phyloP scores from a whole-genome alignment of 2,329 filamentous ascomycete genomes.

The Xylariales sp. region DNA sequence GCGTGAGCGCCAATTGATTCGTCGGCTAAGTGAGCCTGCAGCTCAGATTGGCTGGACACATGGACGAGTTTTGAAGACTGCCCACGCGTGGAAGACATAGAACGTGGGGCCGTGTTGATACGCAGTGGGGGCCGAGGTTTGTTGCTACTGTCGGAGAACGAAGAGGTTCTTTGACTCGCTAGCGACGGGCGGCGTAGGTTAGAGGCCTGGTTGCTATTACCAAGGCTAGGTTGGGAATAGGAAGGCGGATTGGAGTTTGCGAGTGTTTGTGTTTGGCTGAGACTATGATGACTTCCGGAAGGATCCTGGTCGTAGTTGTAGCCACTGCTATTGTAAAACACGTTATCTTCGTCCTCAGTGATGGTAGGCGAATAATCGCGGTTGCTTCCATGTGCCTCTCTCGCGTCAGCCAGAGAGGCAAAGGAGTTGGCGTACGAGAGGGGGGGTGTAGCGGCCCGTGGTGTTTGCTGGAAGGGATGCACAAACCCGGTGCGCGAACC shows the following conservation, averaged over 20 bases:
- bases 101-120: conserved; percentile 31
- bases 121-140: conserved; percentile 27
- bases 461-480: conserved; percentile 62
- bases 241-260: conserved; percentile 14
- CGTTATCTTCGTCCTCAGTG: conserved; percentile 48
- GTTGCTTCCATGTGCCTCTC: too few relatives aligned
- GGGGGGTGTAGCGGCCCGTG: conserved; percentile 56
- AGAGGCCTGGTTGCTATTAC: conserved; percentile 16
- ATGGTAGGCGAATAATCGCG: conserved; percentile 54
- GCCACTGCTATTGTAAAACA: too few relatives aligned
- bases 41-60: conserved; percentile 44
- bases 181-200: conserved; percentile 32
- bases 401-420: conserved; percentile 37
- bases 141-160: conserved; percentile 31
- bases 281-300: conserved; percentile 13
- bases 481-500: conserved; percentile 42
- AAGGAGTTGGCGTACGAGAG: conserved; percentile 54
- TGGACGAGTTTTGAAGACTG: conserved; percentile 34
- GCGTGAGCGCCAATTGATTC: conserved; percentile 25
- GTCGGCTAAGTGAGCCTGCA: conserved; percentile 33
- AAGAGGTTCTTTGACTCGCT: conserved; percentile 33
- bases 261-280: conserved; percentile 14
- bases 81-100: conserved; percentile 19
- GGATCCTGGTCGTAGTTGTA: conserved; percentile 21
- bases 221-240: conserved; percentile 19